Evolutionary conservation across 352 stramenopile genomes (phyloP).

Genomic region (Pythium utonaiense): DNA sequence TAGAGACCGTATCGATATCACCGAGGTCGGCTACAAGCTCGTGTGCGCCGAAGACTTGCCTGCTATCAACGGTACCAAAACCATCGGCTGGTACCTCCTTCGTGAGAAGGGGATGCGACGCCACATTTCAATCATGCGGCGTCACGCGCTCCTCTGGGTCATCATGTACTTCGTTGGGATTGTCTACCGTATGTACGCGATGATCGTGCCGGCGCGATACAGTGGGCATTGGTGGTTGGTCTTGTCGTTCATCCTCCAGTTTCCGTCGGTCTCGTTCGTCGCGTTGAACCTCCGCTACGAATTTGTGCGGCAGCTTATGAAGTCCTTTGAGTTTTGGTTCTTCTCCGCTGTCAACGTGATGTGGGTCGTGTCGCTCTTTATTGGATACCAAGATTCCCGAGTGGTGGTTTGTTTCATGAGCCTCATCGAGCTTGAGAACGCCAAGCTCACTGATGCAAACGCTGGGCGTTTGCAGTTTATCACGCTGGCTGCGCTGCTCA

Average conservation of each 20-base stretch:
- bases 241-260: neutral
- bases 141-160: neutral
- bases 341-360: slow-evolving; percentile 2
- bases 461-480: neutral
- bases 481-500: neutral
- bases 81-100: neutral
- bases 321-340: slow-evolving; percentile 16
- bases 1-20: no score
- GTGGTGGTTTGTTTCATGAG: neutral
- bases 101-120: neutral
- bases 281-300: neutral
- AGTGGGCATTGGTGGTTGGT: slow-evolving; percentile 2
- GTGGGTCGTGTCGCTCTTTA: neutral
- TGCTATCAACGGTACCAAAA: neutral
- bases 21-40: neutral
- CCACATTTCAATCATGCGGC: neutral
- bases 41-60: slow-evolving; percentile 4
- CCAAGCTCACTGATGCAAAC: neutral
- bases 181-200: slow-evolving; percentile 8
- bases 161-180: slow-evolving; percentile 9
- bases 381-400: neutral
- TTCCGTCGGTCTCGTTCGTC: neutral
- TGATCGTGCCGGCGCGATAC: slow-evolving; percentile 1
- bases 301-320: slow-evolving; percentile 2
- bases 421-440: slow-evolving; percentile 1